Evolutionary conservation across 768 basidiomycete species (phyloP).

Genomic region (Mycena leptocephala): DNA sequence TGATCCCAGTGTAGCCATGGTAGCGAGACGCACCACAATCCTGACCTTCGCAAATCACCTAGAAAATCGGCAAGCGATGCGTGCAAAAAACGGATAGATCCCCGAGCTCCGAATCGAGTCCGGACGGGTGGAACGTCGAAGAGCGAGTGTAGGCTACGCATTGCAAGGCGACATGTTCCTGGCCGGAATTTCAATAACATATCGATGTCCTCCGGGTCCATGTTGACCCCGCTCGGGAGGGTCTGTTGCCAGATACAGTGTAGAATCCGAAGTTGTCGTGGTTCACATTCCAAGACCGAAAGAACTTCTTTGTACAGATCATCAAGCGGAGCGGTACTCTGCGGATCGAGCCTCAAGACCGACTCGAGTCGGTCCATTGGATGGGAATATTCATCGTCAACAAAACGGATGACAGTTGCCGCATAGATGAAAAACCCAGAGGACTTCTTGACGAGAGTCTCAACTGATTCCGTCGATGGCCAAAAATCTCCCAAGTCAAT

Average conservation of each 20-base stretch:
- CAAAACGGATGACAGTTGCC: too few relatives aligned
- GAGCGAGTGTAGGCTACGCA: neutral
- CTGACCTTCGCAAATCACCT: neutral
- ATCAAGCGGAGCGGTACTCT: too few relatives aligned
- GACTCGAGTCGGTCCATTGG: too few relatives aligned
- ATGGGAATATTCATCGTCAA: too few relatives aligned
- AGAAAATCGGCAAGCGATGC: neutral
- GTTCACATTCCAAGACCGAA: neutral
- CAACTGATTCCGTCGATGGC: too few relatives aligned
- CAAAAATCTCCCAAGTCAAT: neutral
- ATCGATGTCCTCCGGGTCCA: slow-evolving; percentile 5
- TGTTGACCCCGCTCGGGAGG: too few relatives aligned
- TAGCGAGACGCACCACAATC: neutral
- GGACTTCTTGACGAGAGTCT: too few relatives aligned
- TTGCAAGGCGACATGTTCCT: neutral
- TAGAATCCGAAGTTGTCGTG: neutral
- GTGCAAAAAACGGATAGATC: neutral
- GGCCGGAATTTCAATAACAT: neutral
- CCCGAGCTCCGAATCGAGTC: neutral
- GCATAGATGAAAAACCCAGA: too few relatives aligned
- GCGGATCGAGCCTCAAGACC: too few relatives aligned
- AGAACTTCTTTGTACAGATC: neutral
- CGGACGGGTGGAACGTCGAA: neutral
- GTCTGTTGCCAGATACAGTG: neutral
- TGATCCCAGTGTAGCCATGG: too few relatives aligned